Conservation (phyloP, 1,139 yeast genomes). For the Diutina ranongensis region DNA sequence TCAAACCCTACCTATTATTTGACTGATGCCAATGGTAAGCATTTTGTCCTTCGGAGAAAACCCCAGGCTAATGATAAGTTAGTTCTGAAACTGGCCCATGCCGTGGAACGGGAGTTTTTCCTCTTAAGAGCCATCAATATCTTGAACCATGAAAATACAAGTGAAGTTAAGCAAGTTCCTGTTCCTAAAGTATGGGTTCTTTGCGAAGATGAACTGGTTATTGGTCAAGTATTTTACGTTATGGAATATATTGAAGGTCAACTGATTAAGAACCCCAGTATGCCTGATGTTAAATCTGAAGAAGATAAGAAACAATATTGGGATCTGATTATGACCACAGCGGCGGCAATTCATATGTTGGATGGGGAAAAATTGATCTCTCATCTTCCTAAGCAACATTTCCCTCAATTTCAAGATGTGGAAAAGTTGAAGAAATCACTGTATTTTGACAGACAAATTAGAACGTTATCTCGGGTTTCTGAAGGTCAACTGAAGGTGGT, state of each 20-base stretch:
- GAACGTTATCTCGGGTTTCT: conserved; percentile 36
- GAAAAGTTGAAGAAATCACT: conserved; percentile 16
- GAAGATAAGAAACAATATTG: conserved; percentile 24
- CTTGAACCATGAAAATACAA: conserved; percentile 16
- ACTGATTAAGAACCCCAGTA: conserved; percentile 44
- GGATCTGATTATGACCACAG: conserved; percentile 40
- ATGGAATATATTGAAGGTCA: conserved; percentile 55
- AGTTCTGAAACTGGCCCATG: conserved; percentile 51
- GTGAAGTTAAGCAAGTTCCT: conserved; percentile 27
- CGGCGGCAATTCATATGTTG: conserved; percentile 41
- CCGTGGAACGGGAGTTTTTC: conserved; percentile 52
- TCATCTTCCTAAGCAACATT: conserved; percentile 33
- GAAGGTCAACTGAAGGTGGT: conserved; percentile 40
- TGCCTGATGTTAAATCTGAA: conserved; percentile 26
- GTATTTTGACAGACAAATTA: conserved; percentile 47
- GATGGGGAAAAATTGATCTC: conserved; percentile 34
- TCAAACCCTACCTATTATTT: conserved; percentile 55
- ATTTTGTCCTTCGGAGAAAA: conserved; percentile 46
- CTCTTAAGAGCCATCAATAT: conserved; percentile 36
- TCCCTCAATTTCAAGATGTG: conserved; percentile 31
- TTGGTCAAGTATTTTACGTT: conserved; percentile 43
- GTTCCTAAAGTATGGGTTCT: conserved; percentile 35
- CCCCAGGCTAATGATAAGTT: conserved; percentile 45
- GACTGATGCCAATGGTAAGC: conserved; percentile 26
- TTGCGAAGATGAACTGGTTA: conserved; percentile 40